Base-by-base conservation (phyloP, 192 early-diverging fungal species). In the Coemansia sp. region DNA sequence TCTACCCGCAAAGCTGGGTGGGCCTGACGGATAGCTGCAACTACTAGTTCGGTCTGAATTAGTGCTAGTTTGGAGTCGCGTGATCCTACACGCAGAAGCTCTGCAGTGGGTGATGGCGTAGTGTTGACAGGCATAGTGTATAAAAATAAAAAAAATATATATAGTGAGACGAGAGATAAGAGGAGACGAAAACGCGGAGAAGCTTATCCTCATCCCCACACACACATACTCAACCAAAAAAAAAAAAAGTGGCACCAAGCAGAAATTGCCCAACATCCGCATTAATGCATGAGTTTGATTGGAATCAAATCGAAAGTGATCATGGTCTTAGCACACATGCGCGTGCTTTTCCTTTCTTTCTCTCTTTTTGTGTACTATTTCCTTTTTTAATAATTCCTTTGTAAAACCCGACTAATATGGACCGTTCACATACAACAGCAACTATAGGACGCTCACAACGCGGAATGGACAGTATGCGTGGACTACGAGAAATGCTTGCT, bases 41-140 rank as follows among this genome's bases (percentile, higher is more conserved):
- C 84, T 22, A 95, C 94, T n/a, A 89, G 84, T 12, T 89, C 62
- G 8, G 96, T 89, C 75, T 98, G 97, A 18, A 93, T 86, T 68
- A 98, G 88, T 1, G 97, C 97, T 3, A 98, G 84, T 72, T 92
- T 88, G 5, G 94, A 96, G 74, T 95, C 91, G 47, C 97, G 92
- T 24, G 91, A 89, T 31, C 97, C 97, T 38, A 94, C 88, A 16
- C 77, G 77, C 33, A 84, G 34, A 12, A 54, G 41, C 29, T 11
- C 27, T 7, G 36, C 36, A 38, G 36, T 38, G 6, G 36, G 36
- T 9, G 7, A 38, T 0, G 31, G 49, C 2, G 43, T 33, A 9
- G 27, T 13, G 12, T 41, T 60, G 40, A 31, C 15, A 2, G 71
- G 55, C 63, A 66, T 66, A 2, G 18, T 59, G 15, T 16, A 47